These are phyloP conservation scores for Sporisorium sorghi DNA, from an alignment of 1,284 basidiomycete species.

Conservation along the genomic window DNA sequence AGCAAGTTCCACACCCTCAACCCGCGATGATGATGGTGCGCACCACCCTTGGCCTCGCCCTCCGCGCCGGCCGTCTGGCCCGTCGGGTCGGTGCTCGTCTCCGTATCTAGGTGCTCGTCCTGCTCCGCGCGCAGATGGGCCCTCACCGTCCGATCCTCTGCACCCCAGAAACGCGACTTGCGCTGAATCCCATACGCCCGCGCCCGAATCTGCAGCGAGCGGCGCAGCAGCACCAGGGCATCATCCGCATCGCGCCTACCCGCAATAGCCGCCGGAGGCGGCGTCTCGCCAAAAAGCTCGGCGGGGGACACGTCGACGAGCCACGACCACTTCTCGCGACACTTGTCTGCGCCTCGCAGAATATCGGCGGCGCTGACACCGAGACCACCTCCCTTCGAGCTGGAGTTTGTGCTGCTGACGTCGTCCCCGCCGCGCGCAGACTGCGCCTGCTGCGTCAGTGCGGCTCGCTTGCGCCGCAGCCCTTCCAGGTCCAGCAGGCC, in stretches of 20 bases:
- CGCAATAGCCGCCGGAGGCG: constrained; percentile 58
- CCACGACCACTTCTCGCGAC: constrained; percentile 44
- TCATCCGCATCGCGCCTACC: constrained; percentile 56
- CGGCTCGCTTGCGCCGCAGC: constrained; percentile 13
- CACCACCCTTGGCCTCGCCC: constrained; percentile 1
- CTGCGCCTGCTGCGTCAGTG: constrained; percentile 8
- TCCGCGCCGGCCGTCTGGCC: constrained; percentile 6
- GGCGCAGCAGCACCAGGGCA: constrained; percentile 24
- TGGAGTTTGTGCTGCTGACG: not conserved
- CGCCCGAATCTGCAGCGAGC: constrained; percentile 39
- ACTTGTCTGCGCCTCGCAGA: constrained; percentile 14
- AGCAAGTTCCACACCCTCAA: constrained; percentile 39
- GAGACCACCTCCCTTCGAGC: not conserved
- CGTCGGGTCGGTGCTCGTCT: constrained; percentile 23
- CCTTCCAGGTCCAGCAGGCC: constrained; percentile 29
- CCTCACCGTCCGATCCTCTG: constrained; percentile 26
- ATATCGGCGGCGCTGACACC: constrained; percentile 12
- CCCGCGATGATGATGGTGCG: constrained; percentile 29
- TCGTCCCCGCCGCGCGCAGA: not conserved
- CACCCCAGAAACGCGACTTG: constrained; percentile 38
- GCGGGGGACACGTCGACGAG: constrained; percentile 42
- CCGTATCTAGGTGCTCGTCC: constrained; percentile 2
- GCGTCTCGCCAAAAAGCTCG: constrained; percentile 54
- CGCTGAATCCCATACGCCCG: constrained; percentile 32
- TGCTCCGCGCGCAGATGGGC: constrained; percentile 14